Percentiles rank a stretch among this genome's conserved stretches.
These are phyloP conservation scores for Elsinoe necatrix DNA, from an alignment of 2,329 filamentous ascomycete genomes.

Conservation along the genomic window DNA sequence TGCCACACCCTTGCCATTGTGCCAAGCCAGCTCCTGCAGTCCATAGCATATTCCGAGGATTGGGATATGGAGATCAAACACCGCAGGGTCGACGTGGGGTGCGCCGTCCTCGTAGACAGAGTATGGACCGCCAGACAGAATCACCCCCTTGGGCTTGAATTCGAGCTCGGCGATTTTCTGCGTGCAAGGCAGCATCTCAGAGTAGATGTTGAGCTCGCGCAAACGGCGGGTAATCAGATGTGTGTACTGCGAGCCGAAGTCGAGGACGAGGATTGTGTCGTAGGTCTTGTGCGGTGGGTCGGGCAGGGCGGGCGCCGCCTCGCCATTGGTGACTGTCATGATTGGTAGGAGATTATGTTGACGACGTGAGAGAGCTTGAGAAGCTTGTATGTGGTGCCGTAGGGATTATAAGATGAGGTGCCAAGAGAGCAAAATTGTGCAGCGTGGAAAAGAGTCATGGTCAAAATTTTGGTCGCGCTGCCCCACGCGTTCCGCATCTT, in stretches of 20 bases:
- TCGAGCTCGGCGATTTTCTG: conserved; percentile 67
- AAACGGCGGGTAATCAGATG: conserved; percentile 69
- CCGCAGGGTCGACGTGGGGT: conserved; percentile 70
- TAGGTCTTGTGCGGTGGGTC: conserved; percentile 43
- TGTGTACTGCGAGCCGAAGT: conserved; percentile 65
- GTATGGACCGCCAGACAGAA: conserved; percentile 63
- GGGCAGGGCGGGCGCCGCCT: conserved; percentile 30
- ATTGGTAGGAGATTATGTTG: not conserved
- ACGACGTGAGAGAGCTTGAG: too few relatives aligned
- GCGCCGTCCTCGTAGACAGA: conserved; percentile 75
- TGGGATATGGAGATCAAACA: conserved; percentile 65
- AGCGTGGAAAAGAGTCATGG: not conserved
- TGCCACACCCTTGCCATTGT: conserved; percentile 57
- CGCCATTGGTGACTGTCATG: conserved; percentile 24
- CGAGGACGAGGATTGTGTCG: conserved; percentile 63
- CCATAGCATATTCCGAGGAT: conserved; percentile 57
- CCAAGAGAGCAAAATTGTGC: not conserved
- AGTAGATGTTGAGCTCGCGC: conserved; percentile 71
- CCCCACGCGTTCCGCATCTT: conserved; percentile 10
- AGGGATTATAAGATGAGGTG: not conserved
- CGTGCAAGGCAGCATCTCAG: conserved; percentile 82
- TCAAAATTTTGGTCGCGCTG: conserved; percentile 6
- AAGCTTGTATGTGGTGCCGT: too few relatives aligned
- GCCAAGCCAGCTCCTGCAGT: conserved; percentile 66
- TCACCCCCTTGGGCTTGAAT: conserved; percentile 77